A percentile compares a stretch with the other conserved stretches of the same genome.
These are phyloP conservation scores for Coffea canephora DNA, from an alignment of 257 asterid genomes.

Conservation along the genomic window DNA sequence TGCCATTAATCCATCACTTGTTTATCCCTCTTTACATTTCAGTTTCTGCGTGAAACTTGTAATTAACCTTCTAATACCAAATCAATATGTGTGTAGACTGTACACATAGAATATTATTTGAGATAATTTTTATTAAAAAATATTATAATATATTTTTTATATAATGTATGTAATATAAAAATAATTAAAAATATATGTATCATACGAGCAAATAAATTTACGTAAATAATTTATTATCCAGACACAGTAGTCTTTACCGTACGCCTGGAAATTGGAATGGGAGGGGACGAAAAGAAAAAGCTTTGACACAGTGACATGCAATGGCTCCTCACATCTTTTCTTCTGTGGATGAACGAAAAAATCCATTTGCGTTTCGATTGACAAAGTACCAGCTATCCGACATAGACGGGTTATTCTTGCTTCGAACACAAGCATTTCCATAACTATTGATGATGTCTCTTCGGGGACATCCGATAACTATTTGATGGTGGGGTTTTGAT, in stretches of 20 bases:
- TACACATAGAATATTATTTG: no score
- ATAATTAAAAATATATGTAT: no score
- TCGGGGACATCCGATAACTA: no score
- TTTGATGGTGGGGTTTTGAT: neutral
- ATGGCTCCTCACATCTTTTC: neutral
- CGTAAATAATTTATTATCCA: no score
- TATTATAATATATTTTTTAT: no score
- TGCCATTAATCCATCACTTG: neutral
- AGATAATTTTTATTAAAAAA: no score
- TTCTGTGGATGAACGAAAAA: neutral
- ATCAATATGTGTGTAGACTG: no score
- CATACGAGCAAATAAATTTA: neutral
- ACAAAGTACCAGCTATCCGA: neutral
- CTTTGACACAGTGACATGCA: neutral
- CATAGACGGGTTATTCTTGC: neutral
- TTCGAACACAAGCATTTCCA: neutral
- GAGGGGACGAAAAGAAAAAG: neutral
- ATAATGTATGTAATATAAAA: no score
- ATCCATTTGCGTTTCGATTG: neutral
- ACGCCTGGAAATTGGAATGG: neutral
- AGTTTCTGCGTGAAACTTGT: neutral
- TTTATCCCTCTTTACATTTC: neutral
- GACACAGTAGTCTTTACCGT: no score
- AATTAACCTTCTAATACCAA: neutral
- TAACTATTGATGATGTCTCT: neutral